These are phyloP conservation scores for Fusarium guadeloupense DNA, from an alignment of 2,329 filamentous ascomycete species.

Conservation along the genomic window DNA sequence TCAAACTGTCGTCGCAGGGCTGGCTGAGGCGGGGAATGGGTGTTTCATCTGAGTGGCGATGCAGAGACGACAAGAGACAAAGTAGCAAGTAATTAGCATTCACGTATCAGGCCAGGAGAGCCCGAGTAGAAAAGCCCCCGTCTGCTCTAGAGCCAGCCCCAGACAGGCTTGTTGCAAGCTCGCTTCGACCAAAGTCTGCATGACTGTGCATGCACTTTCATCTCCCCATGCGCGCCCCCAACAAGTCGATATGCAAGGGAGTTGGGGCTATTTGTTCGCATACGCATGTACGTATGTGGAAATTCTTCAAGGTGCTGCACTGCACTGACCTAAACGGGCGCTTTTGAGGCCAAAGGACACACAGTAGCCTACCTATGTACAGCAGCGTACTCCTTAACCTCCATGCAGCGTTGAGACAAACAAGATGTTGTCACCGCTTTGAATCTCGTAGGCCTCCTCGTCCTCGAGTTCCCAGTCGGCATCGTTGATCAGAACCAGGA, in stretches of 20 bases:
- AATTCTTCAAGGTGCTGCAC: slow-evolving; percentile 29
- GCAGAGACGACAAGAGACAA: slow-evolving; percentile 14
- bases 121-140: no score
- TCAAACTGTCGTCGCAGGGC: slow-evolving; percentile 25
- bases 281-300: slow-evolving; percentile 15
- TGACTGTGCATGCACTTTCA: slow-evolving; percentile 28
- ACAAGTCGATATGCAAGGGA: slow-evolving; percentile 40
- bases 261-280: slow-evolving; percentile 4
- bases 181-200: no score
- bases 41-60: slow-evolving; percentile 39
- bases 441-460: slow-evolving; percentile 87
- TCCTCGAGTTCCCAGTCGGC: slow-evolving; percentile 98
- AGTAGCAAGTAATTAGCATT: slow-evolving; percentile 15
- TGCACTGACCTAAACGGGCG: slow-evolving; percentile 11
- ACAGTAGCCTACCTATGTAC: slow-evolving; percentile 1
- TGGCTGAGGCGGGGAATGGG: slow-evolving; percentile 18
- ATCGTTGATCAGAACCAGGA: slow-evolving; percentile 96
- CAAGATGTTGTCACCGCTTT: slow-evolving; percentile 84
- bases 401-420: slow-evolving; percentile 98
- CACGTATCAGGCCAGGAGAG: slow-evolving; percentile 14
- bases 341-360: slow-evolving; percentile 5
- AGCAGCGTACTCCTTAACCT: slow-evolving; percentile 64
- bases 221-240: slow-evolving; percentile 13
- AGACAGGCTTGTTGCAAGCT: slow-evolving; percentile 27
- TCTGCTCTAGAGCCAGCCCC: slow-evolving; percentile 24